Conservation (phyloP, 371 early-diverging fungal genomes). For the Phascolomyces articulosus region DNA sequence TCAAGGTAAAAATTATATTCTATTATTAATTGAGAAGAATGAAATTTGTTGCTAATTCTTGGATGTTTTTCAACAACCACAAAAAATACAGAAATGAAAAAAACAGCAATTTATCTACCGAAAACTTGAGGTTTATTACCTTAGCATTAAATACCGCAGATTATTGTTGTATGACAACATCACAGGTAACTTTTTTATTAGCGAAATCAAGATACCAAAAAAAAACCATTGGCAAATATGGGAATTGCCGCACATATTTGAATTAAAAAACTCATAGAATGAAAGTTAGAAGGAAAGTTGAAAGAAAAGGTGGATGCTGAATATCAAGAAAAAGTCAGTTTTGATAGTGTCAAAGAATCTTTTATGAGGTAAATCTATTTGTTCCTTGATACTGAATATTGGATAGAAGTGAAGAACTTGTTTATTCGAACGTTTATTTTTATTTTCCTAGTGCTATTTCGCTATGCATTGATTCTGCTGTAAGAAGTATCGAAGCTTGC, state of each 20-base stretch:
- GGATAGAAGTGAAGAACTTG: no score
- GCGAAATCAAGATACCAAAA: neutral
- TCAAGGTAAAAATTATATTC: slow-evolving; percentile 51
- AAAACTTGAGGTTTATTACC: slow-evolving; percentile 70
- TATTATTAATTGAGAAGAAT: no score
- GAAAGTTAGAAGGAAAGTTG: slow-evolving; percentile 24
- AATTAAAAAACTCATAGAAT: neutral
- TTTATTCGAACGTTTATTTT: no score
- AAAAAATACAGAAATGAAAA: slow-evolving; percentile 73
- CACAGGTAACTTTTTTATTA: slow-evolving; percentile 58
- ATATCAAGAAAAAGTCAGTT: slow-evolving; percentile 77
- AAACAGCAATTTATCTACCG: slow-evolving; percentile 50
- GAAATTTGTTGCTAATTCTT: neutral
- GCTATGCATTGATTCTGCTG: slow-evolving; percentile 64
- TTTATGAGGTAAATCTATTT: slow-evolving; percentile 59
- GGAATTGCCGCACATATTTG: no score
- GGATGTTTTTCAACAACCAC: neutral
- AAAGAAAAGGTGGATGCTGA: slow-evolving; percentile 73
- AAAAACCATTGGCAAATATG: neutral
- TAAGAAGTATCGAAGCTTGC: slow-evolving; percentile 62
- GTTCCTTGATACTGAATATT: no score
- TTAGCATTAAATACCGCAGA: slow-evolving; percentile 91
- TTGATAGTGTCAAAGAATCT: slow-evolving; percentile 73
- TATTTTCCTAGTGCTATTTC: slow-evolving; percentile 60
- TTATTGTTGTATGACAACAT: slow-evolving; percentile 87